These are phyloP conservation scores for Piedraia hortae DNA, from an alignment of 2,329 filamentous ascomycete species.

Conservation along the genomic window DNA sequence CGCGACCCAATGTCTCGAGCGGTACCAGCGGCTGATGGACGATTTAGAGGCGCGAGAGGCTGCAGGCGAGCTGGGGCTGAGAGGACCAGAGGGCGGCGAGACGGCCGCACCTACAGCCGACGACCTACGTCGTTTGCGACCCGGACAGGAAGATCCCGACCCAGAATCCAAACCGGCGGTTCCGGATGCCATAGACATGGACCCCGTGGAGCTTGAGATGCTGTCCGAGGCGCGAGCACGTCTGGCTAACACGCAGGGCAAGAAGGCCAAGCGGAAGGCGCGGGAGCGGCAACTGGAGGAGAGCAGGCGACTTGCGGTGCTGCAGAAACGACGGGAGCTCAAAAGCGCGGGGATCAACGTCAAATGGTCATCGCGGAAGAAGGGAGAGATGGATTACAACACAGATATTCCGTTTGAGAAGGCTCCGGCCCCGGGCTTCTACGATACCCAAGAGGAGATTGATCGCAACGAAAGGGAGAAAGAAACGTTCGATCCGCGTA, in stretches of 20 bases:
- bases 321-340: slow-evolving; percentile 87
- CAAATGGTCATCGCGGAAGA: slow-evolving; percentile 72
- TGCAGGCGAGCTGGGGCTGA: slow-evolving; percentile 51
- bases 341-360: slow-evolving; percentile 97
- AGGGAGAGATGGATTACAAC: slow-evolving; percentile 98
- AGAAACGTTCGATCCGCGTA: slow-evolving; percentile 69
- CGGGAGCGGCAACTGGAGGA: slow-evolving; percentile 88
- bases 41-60: slow-evolving; percentile 78
- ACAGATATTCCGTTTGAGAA: slow-evolving; percentile 97
- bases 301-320: slow-evolving; percentile 59
- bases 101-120: slow-evolving; percentile 70
- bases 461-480: slow-evolving; percentile 57
- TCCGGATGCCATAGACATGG: slow-evolving; percentile 89
- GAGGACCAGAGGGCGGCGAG: slow-evolving; percentile 66
- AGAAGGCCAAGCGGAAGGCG: slow-evolving; percentile 95
- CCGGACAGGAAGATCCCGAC: slow-evolving; percentile 89
- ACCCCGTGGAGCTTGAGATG: slow-evolving; percentile 99
- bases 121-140: slow-evolving; percentile 54
- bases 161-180: slow-evolving; percentile 87
- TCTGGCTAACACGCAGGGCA: slow-evolving; percentile 90
- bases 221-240: slow-evolving; percentile 87
- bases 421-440: slow-evolving; percentile 65
- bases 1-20: slow-evolving; percentile 86
- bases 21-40: slow-evolving; percentile 87
- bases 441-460: slow-evolving; percentile 69